These are phyloP conservation scores for Xylariomycetidae sp. DNA, from an alignment of 2,329 filamentous ascomycete genomes.

Conservation along the genomic window DNA sequence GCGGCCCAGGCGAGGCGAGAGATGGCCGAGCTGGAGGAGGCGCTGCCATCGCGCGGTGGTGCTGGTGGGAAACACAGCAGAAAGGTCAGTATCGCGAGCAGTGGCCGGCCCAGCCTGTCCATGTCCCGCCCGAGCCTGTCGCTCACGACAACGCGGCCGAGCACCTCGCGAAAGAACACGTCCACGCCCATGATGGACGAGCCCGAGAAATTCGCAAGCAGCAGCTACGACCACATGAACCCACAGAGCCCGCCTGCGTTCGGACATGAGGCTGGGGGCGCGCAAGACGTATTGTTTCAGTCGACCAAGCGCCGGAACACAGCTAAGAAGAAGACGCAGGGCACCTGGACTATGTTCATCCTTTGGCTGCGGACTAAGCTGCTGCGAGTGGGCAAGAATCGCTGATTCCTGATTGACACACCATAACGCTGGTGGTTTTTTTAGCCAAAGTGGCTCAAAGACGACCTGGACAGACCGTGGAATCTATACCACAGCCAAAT, in stretches of 20 bases:
- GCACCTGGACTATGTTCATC: slow-evolving; percentile 59
- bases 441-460: no score
- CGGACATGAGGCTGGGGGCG: slow-evolving; percentile 27
- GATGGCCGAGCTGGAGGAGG: slow-evolving; percentile 25
- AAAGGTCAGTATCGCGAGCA: slow-evolving; percentile 26
- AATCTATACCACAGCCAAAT: no score
- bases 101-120: slow-evolving; percentile 23
- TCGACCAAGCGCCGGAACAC: slow-evolving; percentile 36
- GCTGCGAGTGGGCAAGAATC: slow-evolving; percentile 33
- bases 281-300: slow-evolving; percentile 41
- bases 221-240: slow-evolving; percentile 41
- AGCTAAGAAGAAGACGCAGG: slow-evolving; percentile 56
- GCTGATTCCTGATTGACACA: slow-evolving; percentile 1
- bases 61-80: slow-evolving; percentile 21
- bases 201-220: slow-evolving; percentile 43
- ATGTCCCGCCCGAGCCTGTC: slow-evolving; percentile 23
- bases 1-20: slow-evolving; percentile 36
- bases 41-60: slow-evolving; percentile 15
- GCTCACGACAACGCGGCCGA: slow-evolving; percentile 15
- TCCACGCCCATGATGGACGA: slow-evolving; percentile 14
- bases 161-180: slow-evolving; percentile 21
- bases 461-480: no score
- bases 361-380: slow-evolving; percentile 60
- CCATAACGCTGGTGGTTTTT: no score
- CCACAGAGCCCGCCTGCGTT: slow-evolving; percentile 21